Percentiles rank a stretch among this genome's conserved stretches.
phyloP scores from a whole-genome alignment of 805 yeast genomes.

The Maudiozyma barnettii region DNA sequence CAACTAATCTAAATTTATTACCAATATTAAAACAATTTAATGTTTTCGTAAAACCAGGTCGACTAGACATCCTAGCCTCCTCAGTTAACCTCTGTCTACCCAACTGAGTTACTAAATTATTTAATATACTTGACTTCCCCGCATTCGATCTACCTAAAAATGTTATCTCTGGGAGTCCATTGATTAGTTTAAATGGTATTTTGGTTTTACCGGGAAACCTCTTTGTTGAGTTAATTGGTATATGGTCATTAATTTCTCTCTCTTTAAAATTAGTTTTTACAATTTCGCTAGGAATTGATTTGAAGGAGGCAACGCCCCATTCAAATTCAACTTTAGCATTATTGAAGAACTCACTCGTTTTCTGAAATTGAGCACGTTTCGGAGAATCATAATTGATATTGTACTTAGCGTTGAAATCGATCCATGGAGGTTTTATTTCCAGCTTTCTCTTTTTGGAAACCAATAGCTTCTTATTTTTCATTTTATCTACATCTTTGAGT shows the following conservation, averaged over 20 bases:
- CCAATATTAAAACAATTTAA: conserved; percentile 66
- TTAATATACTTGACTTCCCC: conserved; percentile 75
- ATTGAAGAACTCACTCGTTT: conserved; percentile 37
- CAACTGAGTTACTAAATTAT: conserved; percentile 42
- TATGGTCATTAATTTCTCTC: conserved; percentile 2
- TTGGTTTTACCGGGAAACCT: conserved; percentile 21
- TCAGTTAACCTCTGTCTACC: conserved; percentile 22
- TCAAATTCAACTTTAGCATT: conserved; percentile 39
- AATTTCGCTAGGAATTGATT: conserved; percentile 41
- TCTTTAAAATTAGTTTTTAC: conserved; percentile 6
- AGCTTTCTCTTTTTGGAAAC: neutral
- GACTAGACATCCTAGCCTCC: conserved; percentile 46
- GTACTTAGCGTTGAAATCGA: conserved; percentile 7
- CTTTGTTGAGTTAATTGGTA: conserved; percentile 13
- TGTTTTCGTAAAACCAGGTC: conserved; percentile 50
- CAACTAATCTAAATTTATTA: conserved; percentile 56
- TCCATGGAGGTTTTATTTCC: conserved; percentile 6
- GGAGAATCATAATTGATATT: conserved; percentile 15
- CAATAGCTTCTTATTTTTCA: too few relatives aligned
- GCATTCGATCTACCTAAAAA: conserved; percentile 77
- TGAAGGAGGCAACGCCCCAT: conserved; percentile 48
- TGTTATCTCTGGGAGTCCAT: conserved; percentile 59
- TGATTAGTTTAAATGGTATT: conserved; percentile 24
- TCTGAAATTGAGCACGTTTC: conserved; percentile 14
- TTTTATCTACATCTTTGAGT: neutral